Base-by-base conservation (phyloP, 441 rosid species). In the Adansonia gregorii region DNA sequence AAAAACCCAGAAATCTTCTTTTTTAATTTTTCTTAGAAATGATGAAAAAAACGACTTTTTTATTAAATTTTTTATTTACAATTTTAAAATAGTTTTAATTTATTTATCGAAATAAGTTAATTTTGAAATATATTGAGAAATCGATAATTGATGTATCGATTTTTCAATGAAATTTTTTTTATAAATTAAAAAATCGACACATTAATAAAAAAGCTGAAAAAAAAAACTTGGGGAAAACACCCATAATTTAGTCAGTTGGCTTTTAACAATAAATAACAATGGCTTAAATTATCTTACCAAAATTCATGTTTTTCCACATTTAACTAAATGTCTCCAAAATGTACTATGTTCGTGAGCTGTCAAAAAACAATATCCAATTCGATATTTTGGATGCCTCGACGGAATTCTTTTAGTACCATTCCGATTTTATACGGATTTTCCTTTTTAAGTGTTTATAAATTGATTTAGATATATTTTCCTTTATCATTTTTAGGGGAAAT, bases 341-440 rank as follows among this genome's bases (percentile, higher is more conserved):
- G 15, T 59, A 59, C 67, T 3, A 43, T 60, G 6, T 59, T 41
- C 4, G 51, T 60, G 67, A 59, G 76, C 76, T 59, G 67, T 73
- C 65, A 45, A 59, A 59, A 43, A 45, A 4, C 10, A 20, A 11
- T 1, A 22, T 20, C 43, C 19, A 31, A 10, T 15, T 31, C n/a
- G 24, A 70, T 71, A 46, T 19, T 35, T 17, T 58, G 12, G 22
- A 73, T 63, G 39, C 39, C 39, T 35, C 39, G 39, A 35, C 4
- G 39, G 39, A 35, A 35, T 63, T 15, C 3, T 63, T 61, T 55
- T 63, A 14, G 7, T 31, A 4, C 19, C 4, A 63, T 31, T 35
- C 39, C 39, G 39, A 35, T 35, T 35, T 35, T 35, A 35, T 35
- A 35, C 39, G 39, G 39, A 35, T 35, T 63, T 27, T 15, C 20